Conservation (phyloP, 192 early-diverging fungal genomes). For the Dispira parvispora region DNA sequence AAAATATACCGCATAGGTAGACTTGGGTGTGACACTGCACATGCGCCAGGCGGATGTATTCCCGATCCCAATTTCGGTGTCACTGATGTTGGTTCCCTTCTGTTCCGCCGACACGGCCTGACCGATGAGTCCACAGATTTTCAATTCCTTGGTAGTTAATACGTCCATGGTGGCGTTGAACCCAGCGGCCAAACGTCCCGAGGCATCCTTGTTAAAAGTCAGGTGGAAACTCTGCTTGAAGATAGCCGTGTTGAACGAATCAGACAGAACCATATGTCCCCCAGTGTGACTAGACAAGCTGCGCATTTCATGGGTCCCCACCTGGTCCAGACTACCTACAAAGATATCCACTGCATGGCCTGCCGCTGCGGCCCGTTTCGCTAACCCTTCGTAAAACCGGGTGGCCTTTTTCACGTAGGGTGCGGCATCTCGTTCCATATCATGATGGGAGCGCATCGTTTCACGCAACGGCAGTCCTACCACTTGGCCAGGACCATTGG, state of each 20-base stretch:
- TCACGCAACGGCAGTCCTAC: slow-evolving; percentile 85
- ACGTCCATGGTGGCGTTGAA: slow-evolving; percentile 97
- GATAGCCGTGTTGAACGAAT: slow-evolving; percentile 87
- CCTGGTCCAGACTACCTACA: slow-evolving; percentile 93
- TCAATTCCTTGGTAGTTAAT: slow-evolving; percentile 87
- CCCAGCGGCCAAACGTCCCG: slow-evolving; percentile 81
- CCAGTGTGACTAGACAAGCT: slow-evolving; percentile 72
- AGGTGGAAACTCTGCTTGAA: slow-evolving; percentile 98
- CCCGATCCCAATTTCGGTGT: slow-evolving; percentile 97
- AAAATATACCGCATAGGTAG: slow-evolving; percentile 86
- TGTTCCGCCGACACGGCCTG: slow-evolving; percentile 82
- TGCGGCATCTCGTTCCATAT: slow-evolving; percentile 88
- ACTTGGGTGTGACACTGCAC: slow-evolving; percentile 68
- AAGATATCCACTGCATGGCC: slow-evolving; percentile 93
- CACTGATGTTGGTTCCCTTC: slow-evolving; percentile 78
- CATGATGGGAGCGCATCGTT: slow-evolving; percentile 93
- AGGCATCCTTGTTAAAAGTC: slow-evolving; percentile 78
- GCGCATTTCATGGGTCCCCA: slow-evolving; percentile 96
- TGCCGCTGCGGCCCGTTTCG: slow-evolving; percentile 70
- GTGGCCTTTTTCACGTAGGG: slow-evolving; percentile 84
- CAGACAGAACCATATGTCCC: slow-evolving; percentile 86
- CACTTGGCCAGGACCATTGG: slow-evolving; percentile 91
- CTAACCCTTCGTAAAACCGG: slow-evolving; percentile 88
- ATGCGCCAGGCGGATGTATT: slow-evolving; percentile 93
- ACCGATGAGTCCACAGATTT: slow-evolving; percentile 94